Percentiles rank a stretch among this genome's conserved stretches.
These are phyloP conservation scores for Hypoxylon lienhwacheense DNA, from an alignment of 495 filamentous ascomycete species.

Conservation along the genomic window DNA sequence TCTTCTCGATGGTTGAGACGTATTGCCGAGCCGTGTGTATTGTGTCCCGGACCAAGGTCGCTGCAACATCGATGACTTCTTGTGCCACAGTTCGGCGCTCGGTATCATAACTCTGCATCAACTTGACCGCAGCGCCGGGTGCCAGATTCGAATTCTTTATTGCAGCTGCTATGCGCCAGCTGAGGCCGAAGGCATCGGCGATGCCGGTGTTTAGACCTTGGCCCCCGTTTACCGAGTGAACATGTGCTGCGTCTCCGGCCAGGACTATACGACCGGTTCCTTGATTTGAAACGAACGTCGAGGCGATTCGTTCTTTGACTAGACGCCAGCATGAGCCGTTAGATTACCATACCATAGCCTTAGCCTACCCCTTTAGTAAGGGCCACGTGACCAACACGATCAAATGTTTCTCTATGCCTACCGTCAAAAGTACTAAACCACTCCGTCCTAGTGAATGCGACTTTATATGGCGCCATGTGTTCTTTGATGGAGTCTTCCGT, in stretches of 20 bases:
- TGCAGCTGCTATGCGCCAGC: conserved; percentile 41
- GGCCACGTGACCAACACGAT: too few relatives aligned
- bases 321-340: background rate
- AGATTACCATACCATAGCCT: background rate
- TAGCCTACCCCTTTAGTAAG: too few relatives aligned
- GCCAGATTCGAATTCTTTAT: conserved; percentile 6
- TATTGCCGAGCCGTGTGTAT: conserved; percentile 31
- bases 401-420: too few relatives aligned
- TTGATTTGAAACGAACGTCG: conserved; percentile 28
- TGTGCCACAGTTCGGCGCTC: conserved; percentile 53
- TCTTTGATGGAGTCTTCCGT: conserved; percentile 32
- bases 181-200: conserved; percentile 51
- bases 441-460: conserved; percentile 31
- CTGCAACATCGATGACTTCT: conserved; percentile 54
- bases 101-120: conserved; percentile 54
- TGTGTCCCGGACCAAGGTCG: conserved; percentile 30
- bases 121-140: conserved; percentile 13
- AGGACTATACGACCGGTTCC: conserved; percentile 44
- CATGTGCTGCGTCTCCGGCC: conserved; percentile 56
- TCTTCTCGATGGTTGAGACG: conserved; percentile 32
- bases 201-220: conserved; percentile 56
- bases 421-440: conserved; percentile 39
- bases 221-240: conserved; percentile 52
- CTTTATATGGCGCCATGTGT: conserved; percentile 32
- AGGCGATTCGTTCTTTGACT: conserved; percentile 36